phyloP scores from a whole-genome alignment of 805 yeast genomes.

The Ascoidea asiatica region DNA sequence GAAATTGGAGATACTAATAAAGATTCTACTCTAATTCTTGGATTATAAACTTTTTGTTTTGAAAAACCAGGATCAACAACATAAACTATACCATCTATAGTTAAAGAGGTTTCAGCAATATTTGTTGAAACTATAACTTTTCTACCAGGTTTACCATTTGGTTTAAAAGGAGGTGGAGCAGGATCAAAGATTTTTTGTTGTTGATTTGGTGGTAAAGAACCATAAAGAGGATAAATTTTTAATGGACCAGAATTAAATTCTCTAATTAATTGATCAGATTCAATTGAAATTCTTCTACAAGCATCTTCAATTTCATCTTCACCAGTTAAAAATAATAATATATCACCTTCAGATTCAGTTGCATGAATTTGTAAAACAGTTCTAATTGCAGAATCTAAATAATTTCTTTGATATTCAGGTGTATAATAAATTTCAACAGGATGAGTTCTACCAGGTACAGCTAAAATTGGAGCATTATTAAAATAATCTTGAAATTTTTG shows the following conservation, averaged over 20 bases:
- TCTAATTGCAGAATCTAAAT: conserved; percentile 86
- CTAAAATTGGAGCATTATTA: conserved; percentile 81
- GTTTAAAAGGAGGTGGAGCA: conserved; percentile 63
- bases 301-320: conserved; percentile 98
- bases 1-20: conserved; percentile 91
- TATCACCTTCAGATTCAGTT: conserved; percentile 89
- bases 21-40: conserved; percentile 91
- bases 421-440: conserved; percentile 97
- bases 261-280: conserved; percentile 77
- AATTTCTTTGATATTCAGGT: conserved; percentile 92
- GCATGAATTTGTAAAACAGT: conserved; percentile 96
- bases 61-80: conserved; percentile 97
- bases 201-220: conserved; percentile 91
- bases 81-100: conserved; percentile 94
- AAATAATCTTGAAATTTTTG: conserved; percentile 88
- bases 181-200: conserved; percentile 90
- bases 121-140: conserved; percentile 87
- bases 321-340: conserved; percentile 79
- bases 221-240: conserved; percentile 84
- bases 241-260: conserved; percentile 88
- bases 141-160: conserved; percentile 85
- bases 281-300: conserved; percentile 74
- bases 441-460: conserved; percentile 96
- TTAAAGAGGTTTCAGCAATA: conserved; percentile 94
- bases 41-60: conserved; percentile 92